A percentile compares a stretch with the other conserved stretches of the same genome.
Evolutionary conservation across 2,329 filamentous ascomycete species (phyloP).

Genomic region (Geosmithia flava): DNA sequence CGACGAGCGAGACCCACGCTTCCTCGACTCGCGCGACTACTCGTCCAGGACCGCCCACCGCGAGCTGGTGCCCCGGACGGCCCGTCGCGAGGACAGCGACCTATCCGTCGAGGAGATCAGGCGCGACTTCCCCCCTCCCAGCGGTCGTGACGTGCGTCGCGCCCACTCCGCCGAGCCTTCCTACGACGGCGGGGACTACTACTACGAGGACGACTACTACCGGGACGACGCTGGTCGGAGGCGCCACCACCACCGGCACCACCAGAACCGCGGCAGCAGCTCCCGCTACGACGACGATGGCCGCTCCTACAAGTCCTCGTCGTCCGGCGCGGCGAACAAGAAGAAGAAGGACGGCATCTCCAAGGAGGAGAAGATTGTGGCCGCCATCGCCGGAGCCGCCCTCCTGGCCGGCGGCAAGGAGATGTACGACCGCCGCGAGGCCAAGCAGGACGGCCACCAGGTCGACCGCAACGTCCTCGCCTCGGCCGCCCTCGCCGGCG

Average conservation of each 20-base stretch:
- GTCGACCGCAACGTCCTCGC: conserved; percentile 46
- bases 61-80: conserved; percentile 37
- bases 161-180: conserved; percentile 47
- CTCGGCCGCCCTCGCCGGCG: conserved; percentile 49
- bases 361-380: conserved; percentile 54
- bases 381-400: conserved; percentile 52
- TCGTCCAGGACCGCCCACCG: conserved; percentile 29
- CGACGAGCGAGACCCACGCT: conserved; percentile 38
- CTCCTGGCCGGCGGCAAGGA: conserved; percentile 55
- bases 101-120: conserved; percentile 70
- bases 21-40: conserved; percentile 37
- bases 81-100: conserved; percentile 59
- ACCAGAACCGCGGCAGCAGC: conserved; percentile 36
- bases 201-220: conserved; percentile 41
- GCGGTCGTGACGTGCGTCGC: conserved; percentile 44
- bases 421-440: conserved; percentile 50
- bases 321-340: background rate
- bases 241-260: conserved; percentile 18
- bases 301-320: conserved; percentile 12
- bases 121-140: conserved; percentile 72
- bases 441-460: conserved; percentile 29
- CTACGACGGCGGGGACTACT: conserved; percentile 35
- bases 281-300: conserved; percentile 44
- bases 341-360: conserved; percentile 30
- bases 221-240: conserved; percentile 21